Base-by-base conservation (phyloP, 139 green algal genomes). In the Deuterostichococcus epilithicus region DNA sequence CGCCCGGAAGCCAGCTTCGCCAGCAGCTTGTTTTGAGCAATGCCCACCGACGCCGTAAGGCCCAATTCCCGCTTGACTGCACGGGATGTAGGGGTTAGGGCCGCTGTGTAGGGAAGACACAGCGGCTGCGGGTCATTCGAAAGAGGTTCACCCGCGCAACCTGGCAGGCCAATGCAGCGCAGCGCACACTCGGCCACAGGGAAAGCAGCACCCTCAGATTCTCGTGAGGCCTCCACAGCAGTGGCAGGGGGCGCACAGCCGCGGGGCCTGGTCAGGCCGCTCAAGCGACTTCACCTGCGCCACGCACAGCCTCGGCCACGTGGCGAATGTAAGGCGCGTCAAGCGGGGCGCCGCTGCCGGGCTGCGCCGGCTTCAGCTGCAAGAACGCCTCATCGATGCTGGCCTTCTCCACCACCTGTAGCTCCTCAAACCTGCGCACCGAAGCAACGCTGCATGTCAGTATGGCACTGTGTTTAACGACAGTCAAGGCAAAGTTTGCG, bases 361-460 rank as follows among this genome's bases (percentile, higher is more conserved):
- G 37, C 30, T 33, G 36, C 34, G n/a, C 35, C 18, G 70, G 70
- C 69, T 30, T 70, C 30, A 81, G n/a, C 4, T 86, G 76, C 6
- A 93, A 36, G 81, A 78, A 93, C 0, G 86, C 89, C 63, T 92
- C 89, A 72, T 93, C 89, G 37, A 93, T 92, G 33, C 73, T 85
- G 0, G 87, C 88, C 66, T 85, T 83, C 79, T 92, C 87, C 52
- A 93, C 73, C 36, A 86, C 77, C 0, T 42, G 63, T 0, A 73
- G 70, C 60, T 76, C 68, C 30, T 65, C 52, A 35, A 81, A 78
- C 28, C 70, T 58, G 20, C 58, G 26, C 35, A 52, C 42, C 8
- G 42, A 52, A 52, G 42, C 42, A 8, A 52, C 8, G 42, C 10
- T 52, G 42, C 42, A 52, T 8, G 42, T 52, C 52, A n/a, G n/a